Evolutionary conservation across 2,329 filamentous ascomycete species (phyloP), one percentile per base, ranked within the genome.

Genomic region (Paradendryphiella salina): DNA sequence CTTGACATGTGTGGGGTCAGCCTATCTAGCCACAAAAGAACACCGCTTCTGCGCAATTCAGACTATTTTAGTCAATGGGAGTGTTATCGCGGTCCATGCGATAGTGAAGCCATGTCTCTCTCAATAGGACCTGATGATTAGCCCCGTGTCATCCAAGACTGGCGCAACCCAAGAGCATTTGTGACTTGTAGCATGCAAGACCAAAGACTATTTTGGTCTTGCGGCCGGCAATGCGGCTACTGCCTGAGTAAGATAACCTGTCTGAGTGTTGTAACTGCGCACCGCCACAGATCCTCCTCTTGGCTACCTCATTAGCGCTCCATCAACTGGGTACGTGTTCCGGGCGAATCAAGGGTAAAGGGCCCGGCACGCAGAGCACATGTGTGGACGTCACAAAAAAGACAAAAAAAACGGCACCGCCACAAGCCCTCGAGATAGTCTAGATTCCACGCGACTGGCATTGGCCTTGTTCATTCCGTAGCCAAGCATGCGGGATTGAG

Each of bases 401-500:
- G 29, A 36, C 31, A 36, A 46, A 17, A 43, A 46, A 52, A 43
- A 45, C 46, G 55, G 60, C 62, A 66, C 64, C 43, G 64, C 65
- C 62, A 65, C 61, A 63, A 36, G 34, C 46, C 31, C 10, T 53
- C 39, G 48, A 36, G 13, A 48, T 38, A 59, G 60, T 46, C 67
- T 61, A 57, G 67, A 61, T 54, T 40, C 35, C 45, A 38, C n/a
- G 44, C 43, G 43, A 41, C 59, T 31, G 52, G 62, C 61, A 59
- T 63, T 42, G 48, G 56, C 60, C 64, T 57, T 63, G 57, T 48
- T 45, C 11, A 23, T 26, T 45, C 36, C 29, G 28, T 23, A 33
- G 33, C 43, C 51, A 56, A 45, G 35, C 45, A 42, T 51, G 46
- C 50, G 51, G 48, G 33, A 59, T 29, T 46, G 47, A 47, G 39